Conservation (phyloP, 805 yeast genomes). For the Pichia scutulata region DNA sequence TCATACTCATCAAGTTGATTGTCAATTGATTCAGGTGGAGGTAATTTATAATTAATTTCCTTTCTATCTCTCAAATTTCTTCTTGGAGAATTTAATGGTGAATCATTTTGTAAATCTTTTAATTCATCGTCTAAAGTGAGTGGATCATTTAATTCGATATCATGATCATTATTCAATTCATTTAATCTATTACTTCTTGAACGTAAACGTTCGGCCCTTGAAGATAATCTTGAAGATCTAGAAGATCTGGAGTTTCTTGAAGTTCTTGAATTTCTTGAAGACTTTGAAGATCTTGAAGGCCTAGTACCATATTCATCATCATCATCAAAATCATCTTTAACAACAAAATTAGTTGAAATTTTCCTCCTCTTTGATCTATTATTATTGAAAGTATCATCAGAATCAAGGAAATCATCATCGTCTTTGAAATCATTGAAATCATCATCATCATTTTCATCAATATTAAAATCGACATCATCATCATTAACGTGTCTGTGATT, state of each 20-base stretch:
- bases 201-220: neutral
- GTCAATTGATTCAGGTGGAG: conserved; percentile 64
- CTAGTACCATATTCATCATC: conserved; percentile 6
- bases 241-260: conserved; percentile 1
- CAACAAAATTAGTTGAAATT: conserved; percentile 11
- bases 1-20: conserved; percentile 23
- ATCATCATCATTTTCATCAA: conserved; percentile 7
- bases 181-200: neutral
- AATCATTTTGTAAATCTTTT: conserved; percentile 49
- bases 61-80: conserved; percentile 58
- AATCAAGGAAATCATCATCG: conserved; percentile 7
- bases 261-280: neutral
- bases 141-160: conserved; percentile 16
- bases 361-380: conserved; percentile 4
- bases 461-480: conserved; percentile 4
- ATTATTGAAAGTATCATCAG: conserved; percentile 1
- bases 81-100: conserved; percentile 43
- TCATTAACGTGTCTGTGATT: neutral
- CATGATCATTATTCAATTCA: conserved; percentile 6
- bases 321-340: conserved; percentile 16
- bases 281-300: neutral
- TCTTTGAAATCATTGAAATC: conserved; percentile 10
- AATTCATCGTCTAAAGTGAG: conserved; percentile 56
- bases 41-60: conserved; percentile 70
- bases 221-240: neutral